These are phyloP conservation scores for Lachancea dasiensis DNA, from an alignment of 805 yeast species.

Conservation along the genomic window DNA sequence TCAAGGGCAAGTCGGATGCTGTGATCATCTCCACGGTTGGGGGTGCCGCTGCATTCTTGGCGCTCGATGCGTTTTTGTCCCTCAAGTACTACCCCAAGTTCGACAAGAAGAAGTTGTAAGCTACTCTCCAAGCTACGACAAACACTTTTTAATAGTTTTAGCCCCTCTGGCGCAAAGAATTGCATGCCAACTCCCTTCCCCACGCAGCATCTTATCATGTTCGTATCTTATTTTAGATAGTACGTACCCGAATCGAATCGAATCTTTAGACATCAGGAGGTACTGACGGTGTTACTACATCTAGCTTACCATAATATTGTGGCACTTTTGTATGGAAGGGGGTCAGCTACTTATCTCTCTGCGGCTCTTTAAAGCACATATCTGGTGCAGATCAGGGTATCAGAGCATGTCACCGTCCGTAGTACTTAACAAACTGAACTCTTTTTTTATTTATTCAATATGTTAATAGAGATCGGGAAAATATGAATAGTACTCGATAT, in stretches of 20 bases:
- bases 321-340: too few relatives aligned
- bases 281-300: too few relatives aligned
- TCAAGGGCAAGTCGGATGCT: slow-evolving; percentile 38
- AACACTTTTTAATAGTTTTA: background rate
- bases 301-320: too few relatives aligned
- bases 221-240: background rate
- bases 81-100: slow-evolving; percentile 49
- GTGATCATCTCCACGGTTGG: slow-evolving; percentile 47
- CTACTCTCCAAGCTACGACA: background rate
- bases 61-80: slow-evolving; percentile 50
- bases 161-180: too few relatives aligned
- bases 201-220: background rate
- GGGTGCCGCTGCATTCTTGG: slow-evolving; percentile 47
- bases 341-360: too few relatives aligned
- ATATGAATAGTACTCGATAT: background rate
- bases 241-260: too few relatives aligned
- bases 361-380: too few relatives aligned
- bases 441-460: too few relatives aligned
- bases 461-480: background rate
- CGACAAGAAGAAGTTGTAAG: slow-evolving; percentile 35
- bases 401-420: too few relatives aligned
- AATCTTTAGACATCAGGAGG: too few relatives aligned
- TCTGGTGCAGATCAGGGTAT: too few relatives aligned
- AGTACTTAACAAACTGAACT: too few relatives aligned
- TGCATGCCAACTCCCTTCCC: slow-evolving; percentile 1